A percentile compares a stretch with the other conserved stretches of the same genome.
Evolutionary conservation across 2,329 filamentous ascomycete species (phyloP).

Genomic region (Verticillium dahliae): DNA sequence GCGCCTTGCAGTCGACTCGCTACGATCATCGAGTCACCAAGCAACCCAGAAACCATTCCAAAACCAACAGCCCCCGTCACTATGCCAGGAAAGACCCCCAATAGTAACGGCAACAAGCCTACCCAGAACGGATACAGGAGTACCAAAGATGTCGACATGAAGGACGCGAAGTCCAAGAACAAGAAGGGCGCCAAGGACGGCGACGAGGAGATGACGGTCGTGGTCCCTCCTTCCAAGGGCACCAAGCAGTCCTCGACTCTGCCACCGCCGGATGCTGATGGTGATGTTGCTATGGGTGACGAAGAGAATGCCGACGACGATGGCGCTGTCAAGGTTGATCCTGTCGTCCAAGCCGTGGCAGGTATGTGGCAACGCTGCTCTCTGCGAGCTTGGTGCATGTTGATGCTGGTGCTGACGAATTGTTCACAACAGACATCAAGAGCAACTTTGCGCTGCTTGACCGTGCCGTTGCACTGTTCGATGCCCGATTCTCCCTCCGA

Average conservation of each 20-base stretch:
- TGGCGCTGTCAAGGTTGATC: constrained; percentile 51
- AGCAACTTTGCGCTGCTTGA: constrained; percentile 89
- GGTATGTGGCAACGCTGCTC: constrained; percentile 35
- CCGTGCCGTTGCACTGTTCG: constrained; percentile 85
- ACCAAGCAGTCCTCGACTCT: constrained; percentile 51
- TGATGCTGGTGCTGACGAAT: constrained; percentile 11
- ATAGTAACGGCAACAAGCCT: constrained; percentile 64
- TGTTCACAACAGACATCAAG: constrained; percentile 68
- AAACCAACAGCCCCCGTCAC: constrained; percentile 14
- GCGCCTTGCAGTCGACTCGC: not conserved
- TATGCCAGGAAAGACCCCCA: constrained; percentile 70
- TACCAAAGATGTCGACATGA: constrained; percentile 66
- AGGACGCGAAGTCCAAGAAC: constrained; percentile 61
- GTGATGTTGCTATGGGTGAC: constrained; percentile 66
- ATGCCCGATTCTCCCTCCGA: constrained; percentile 89
- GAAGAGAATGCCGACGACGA: constrained; percentile 41
- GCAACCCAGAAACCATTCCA: constrained; percentile 1
- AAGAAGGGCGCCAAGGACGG: constrained; percentile 60
- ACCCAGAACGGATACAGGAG: constrained; percentile 61
- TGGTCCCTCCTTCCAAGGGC: constrained; percentile 67
- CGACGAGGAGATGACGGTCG: constrained; percentile 75
- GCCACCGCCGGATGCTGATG: constrained; percentile 54
- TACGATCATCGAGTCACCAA: not conserved
- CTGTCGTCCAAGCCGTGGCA: constrained; percentile 51
- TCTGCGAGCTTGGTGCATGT: not conserved